Base-by-base conservation (phyloP, 805 yeast genomes). In the Wickerhamiella siamensis region DNA sequence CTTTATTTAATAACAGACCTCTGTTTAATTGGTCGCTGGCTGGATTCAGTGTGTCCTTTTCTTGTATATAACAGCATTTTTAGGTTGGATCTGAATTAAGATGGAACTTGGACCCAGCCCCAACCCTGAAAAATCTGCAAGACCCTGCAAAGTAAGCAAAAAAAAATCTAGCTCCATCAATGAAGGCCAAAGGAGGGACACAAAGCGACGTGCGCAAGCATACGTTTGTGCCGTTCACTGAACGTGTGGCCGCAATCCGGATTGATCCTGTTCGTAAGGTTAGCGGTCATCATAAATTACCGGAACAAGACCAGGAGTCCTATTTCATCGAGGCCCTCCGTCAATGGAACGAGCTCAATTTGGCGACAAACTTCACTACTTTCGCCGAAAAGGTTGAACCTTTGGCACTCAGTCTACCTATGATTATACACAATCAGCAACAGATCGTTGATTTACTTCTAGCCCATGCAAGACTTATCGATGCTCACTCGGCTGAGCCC, bases 271-370 rank as follows among this genome's bases (percentile, higher is more conserved):
- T 62, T 6, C 56, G 68, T 27, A 51, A 52, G 5, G 53, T 42
- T 14, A 24, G 29, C 29, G 29, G 29, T 12, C 29, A 24, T 12
- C 29, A 12, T 12, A 24, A 24, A 12, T 12, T 24, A 12, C 29
- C 29, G 6, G 29, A 24, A 6, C 10, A 6, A 8, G 29, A 24
- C 10, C 50, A 53, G 31, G 49, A 76, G 2, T 84, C 95, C 1
- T 87, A 81, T 59, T 83, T 87, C 51, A 60, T 79, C 22, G 72
- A 91, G 10, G 76, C 94, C 0, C 65, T 81, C 46, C 79, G 79
- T 37, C 84, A 83, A 51, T 88, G 97, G 95, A 71, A 67, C 44
- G 97, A 91, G 55, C 74, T 83, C 43, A 88, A 87, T 57, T 62
- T 83, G 43, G 77, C 94, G 33, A 76, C 75, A 4, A 67, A 68